These are phyloP conservation scores for Debaryomyces sp. DNA, from an alignment of 1,139 yeast species.

Conservation along the genomic window DNA sequence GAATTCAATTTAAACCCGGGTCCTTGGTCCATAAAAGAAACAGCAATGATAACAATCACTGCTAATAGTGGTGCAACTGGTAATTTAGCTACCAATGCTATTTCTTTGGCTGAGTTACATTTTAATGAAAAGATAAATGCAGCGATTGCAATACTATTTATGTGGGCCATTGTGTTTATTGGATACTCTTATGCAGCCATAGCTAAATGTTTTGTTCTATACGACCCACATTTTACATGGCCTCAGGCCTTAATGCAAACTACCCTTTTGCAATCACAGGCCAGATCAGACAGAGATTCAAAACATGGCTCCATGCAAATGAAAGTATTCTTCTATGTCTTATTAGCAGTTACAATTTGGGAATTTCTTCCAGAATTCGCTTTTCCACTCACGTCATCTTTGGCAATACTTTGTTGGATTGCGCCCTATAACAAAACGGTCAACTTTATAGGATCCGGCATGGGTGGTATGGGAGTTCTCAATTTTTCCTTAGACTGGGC, in stretches of 20 bases:
- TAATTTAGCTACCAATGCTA: slow-evolving; percentile 43
- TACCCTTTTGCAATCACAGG: slow-evolving; percentile 40
- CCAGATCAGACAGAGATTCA: slow-evolving; percentile 21
- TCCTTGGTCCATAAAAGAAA: slow-evolving; percentile 51
- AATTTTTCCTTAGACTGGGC: slow-evolving; percentile 50
- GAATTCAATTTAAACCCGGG: slow-evolving; percentile 42
- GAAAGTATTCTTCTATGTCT: slow-evolving; percentile 33
- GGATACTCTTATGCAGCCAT: slow-evolving; percentile 52
- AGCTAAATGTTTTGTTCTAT: slow-evolving; percentile 41
- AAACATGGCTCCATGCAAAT: slow-evolving; percentile 30
- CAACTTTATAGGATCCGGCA: slow-evolving; percentile 47
- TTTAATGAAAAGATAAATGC: slow-evolving; percentile 35
- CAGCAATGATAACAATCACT: slow-evolving; percentile 46
- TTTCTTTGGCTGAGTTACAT: slow-evolving; percentile 44
- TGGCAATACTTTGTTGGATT: slow-evolving; percentile 47
- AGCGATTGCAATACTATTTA: slow-evolving; percentile 36
- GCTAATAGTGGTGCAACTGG: slow-evolving; percentile 53
- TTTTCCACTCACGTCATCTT: slow-evolving; percentile 44
- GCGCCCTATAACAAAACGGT: slow-evolving; percentile 39
- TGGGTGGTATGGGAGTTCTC: slow-evolving; percentile 48
- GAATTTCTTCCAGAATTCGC: slow-evolving; percentile 45
- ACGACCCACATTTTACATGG: slow-evolving; percentile 48
- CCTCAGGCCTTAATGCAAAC: slow-evolving; percentile 53
- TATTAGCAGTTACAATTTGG: slow-evolving; percentile 38
- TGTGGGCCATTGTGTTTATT: slow-evolving; percentile 51